Percentiles rank a stretch among this genome's conserved stretches.
Conservation (phyloP, 2,329 filamentous ascomycete species). For the Sporothrix luriei region DNA sequence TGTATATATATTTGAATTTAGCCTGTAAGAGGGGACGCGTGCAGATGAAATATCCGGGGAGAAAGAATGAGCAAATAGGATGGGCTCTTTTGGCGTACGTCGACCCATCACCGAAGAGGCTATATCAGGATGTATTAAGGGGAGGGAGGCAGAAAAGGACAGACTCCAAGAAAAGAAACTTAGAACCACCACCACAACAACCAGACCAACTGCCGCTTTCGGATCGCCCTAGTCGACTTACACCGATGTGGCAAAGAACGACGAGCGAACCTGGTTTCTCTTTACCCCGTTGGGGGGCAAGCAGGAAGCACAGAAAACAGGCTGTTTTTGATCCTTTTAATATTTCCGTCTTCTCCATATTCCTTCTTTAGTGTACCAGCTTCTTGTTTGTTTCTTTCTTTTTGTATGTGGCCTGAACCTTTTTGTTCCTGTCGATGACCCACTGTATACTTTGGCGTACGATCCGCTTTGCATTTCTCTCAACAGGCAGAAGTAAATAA, state of each 20-base stretch:
- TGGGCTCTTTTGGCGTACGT: not conserved
- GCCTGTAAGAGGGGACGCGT: not conserved
- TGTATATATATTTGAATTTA: not conserved
- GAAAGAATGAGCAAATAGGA: not conserved
- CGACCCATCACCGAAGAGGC: not conserved
- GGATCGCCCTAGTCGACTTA: conserved; percentile 12
- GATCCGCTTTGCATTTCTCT: not conserved
- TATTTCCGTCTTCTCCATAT: not conserved
- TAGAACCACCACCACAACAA: not conserved
- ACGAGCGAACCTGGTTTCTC: conserved; percentile 7
- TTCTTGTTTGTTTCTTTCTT: conserved; percentile 2
- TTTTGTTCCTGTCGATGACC: conserved; percentile 3
- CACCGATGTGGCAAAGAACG: conserved; percentile 13
- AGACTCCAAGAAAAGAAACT: not conserved
- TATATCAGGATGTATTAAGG: conserved; percentile 11
- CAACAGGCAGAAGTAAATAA: conserved; percentile 16
- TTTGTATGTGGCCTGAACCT: not conserved
- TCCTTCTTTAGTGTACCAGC: not conserved
- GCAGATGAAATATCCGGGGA: conserved; percentile 9
- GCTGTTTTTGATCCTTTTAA: not conserved
- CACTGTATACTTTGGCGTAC: not conserved
- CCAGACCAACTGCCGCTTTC: conserved; percentile 22
- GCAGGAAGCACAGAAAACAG: conserved; percentile 18
- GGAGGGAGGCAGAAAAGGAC: not conserved
- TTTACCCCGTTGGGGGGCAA: not conserved